Conservation (phyloP, 1,139 yeast genomes). For the Magnusiomyces paraingens region DNA sequence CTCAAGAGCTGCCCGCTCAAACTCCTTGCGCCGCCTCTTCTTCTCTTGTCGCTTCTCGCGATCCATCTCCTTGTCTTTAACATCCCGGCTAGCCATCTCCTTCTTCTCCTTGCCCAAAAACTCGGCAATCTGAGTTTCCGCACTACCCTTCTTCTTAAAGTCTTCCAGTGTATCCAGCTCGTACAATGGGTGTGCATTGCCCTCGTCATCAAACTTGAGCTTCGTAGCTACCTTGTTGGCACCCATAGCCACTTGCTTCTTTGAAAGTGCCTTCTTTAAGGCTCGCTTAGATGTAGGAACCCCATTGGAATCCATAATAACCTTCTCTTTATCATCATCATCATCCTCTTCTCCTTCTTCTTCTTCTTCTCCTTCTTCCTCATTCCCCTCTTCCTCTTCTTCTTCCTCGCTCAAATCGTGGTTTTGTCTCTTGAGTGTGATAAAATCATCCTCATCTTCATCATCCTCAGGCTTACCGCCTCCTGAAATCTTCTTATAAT, state of each 20-base stretch:
- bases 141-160: slow-evolving; percentile 72
- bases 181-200: slow-evolving; percentile 80
- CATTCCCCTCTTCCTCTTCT: slow-evolving; percentile 67
- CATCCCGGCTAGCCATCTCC: slow-evolving; percentile 65
- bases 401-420: slow-evolving; percentile 69
- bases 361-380: slow-evolving; percentile 65
- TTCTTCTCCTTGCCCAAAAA: slow-evolving; percentile 62
- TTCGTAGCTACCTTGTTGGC: slow-evolving; percentile 58
- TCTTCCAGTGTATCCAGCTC: slow-evolving; percentile 89
- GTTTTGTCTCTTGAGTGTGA: slow-evolving; percentile 70
- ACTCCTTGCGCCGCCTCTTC: slow-evolving; percentile 82
- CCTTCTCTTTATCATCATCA: slow-evolving; percentile 43
- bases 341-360: slow-evolving; percentile 66
- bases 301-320: slow-evolving; percentile 43
- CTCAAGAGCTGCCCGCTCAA: slow-evolving; percentile 44
- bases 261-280: slow-evolving; percentile 82
- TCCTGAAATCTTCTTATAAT: slow-evolving; percentile 57
- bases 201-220: slow-evolving; percentile 88
- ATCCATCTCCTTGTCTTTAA: slow-evolving; percentile 74
- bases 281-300: slow-evolving; percentile 74
- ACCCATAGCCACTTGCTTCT: slow-evolving; percentile 55
- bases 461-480: slow-evolving; percentile 24
- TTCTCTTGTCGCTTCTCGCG: slow-evolving; percentile 77
- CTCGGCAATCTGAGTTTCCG: slow-evolving; percentile 56
- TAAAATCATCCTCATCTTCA: slow-evolving; percentile 65